Evolutionary conservation across 345 rosid species (phyloP), one percentile per base, ranked within the genome.

Genomic region (Adansonia digitata): DNA sequence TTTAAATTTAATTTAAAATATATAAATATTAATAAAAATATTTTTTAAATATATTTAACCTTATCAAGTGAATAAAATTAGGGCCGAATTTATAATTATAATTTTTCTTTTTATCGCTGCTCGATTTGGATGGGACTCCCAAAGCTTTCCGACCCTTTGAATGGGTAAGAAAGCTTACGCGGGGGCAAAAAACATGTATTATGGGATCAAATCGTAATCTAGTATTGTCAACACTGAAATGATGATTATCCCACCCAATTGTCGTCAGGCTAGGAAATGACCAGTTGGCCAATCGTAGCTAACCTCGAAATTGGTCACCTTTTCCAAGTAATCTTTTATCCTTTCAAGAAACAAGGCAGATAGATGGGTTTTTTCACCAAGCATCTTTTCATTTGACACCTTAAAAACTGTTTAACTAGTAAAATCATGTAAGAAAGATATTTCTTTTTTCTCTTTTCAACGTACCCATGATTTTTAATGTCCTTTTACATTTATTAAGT

Each of bases 191-290:
- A 78, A 35, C 5, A 3, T 8, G 68, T 8, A 39, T n/a, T 9
- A 37, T 37, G 73, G 37, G 17, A 61, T 78, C 26, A 73, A 35
- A 62, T 60, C 74, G 24, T 56, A 74, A 74, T 71, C 51, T 75
- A 59, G 57, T 46, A 4, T 46, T 14, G 86, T 86, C 91, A 88
- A 88, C 78, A 62, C 55, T 83, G 87, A 78, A 40, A 88, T 88
- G 81, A 57, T 57, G 61, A 88, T 88, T 82, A 82, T 71, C 71
- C 77, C 84, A 81, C 72, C 75, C 79, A 53, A 81, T 81, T 82
- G 78, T 72, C 64, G 74, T 87, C 75, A 77, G 82, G 81, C 83
- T 76, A 57, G 77, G 87, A 88, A 66, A 83, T 85, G 87, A 86
- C 86, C 86, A 85, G 81, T 81, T 85, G 86, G 78, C 84, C 88